These are phyloP conservation scores for Capsicum rhomboideum DNA, from an alignment of 257 asterid genomes.

Conservation along the genomic window DNA sequence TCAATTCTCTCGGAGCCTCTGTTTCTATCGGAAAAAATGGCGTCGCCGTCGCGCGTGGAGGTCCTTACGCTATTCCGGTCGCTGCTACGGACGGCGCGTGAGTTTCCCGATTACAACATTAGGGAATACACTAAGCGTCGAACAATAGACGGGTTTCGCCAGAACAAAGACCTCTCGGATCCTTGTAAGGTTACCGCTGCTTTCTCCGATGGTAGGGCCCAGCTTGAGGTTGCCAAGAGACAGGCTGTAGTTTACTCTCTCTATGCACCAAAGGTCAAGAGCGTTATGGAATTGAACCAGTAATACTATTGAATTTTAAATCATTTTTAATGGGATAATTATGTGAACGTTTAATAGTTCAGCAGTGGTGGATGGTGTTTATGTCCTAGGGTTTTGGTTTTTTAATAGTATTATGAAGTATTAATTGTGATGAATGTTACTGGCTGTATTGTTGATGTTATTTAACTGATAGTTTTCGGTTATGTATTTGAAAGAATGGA, in stretches of 20 bases:
- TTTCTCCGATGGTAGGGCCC: slow-evolving; percentile 66
- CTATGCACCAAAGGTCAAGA: slow-evolving; percentile 61
- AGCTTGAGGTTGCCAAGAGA: slow-evolving; percentile 73
- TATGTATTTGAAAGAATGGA: background rate
- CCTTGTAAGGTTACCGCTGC: slow-evolving; percentile 48
- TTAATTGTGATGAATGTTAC: background rate
- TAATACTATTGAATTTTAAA: background rate
- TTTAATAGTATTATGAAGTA: background rate
- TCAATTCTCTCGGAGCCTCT: background rate
- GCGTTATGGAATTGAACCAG: slow-evolving; percentile 57
- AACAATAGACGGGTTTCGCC: slow-evolving; percentile 69
- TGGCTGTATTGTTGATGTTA: background rate
- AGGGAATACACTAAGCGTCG: slow-evolving; percentile 89
- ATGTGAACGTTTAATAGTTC: background rate
- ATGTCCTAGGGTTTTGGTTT: background rate
- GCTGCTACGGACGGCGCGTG: slow-evolving; percentile 63
- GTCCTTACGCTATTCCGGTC: slow-evolving; percentile 73
- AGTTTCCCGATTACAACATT: slow-evolving; percentile 70
- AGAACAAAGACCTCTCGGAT: slow-evolving; percentile 43
- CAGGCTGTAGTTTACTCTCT: slow-evolving; percentile 78
- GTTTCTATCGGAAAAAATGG: slow-evolving; percentile 16
- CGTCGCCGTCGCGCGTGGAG: slow-evolving; percentile 52
- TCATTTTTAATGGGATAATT: background rate
- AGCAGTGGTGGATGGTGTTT: background rate
- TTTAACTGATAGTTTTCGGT: background rate